Base-by-base conservation (phyloP, 768 basidiomycete genomes). In the Auricularia sp. region DNA sequence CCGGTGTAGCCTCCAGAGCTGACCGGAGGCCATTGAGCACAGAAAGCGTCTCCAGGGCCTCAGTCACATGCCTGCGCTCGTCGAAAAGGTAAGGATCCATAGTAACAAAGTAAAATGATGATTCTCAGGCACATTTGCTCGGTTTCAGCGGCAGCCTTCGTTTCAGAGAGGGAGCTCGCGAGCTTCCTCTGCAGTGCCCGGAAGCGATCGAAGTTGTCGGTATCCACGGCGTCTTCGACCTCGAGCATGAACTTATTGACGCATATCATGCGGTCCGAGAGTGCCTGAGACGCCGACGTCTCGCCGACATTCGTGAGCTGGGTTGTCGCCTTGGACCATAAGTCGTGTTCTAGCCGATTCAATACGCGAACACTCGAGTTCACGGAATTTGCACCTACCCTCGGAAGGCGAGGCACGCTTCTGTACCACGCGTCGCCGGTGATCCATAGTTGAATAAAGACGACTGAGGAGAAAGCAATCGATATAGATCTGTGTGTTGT, bases 361-460 rank as follows among this genome's bases (percentile, higher is more conserved):
- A 42, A 51, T n/a, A 23, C 34, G 61, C 34, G 16, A 16, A 62
- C 64, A 66, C 65, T 70, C 29, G 29, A 29, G 29, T 29, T 29
- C 29, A 29, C 29, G 29, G 29, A 29, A 29, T 29, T 29, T 29
- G 29, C 29, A 74, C 73, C 65, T 72, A 87, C 90, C 90, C 87
- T 91, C 90, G 6, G 85, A 84, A 34, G 87, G 86, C 66, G 86
- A 85, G 66, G 88, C 87, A 65, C 87, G 84, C 44, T 80, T 77
- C 62, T 82, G 75, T 53, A 80, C 73, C 68, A 79, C 81, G 71
- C 89, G 83, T 71, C 87, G 81, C 75, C 86, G 81, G 69, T 89
- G 7, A 42, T 42, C 39, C 39, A 42, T 42, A 14, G 39, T 14
- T 42, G 7, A 14, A 14, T 8, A 42, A 7, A 14, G 7, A 14